Evolutionary conservation across 768 basidiomycete genomes (phyloP).

Genomic region (Kwoniella botswanensis): DNA sequence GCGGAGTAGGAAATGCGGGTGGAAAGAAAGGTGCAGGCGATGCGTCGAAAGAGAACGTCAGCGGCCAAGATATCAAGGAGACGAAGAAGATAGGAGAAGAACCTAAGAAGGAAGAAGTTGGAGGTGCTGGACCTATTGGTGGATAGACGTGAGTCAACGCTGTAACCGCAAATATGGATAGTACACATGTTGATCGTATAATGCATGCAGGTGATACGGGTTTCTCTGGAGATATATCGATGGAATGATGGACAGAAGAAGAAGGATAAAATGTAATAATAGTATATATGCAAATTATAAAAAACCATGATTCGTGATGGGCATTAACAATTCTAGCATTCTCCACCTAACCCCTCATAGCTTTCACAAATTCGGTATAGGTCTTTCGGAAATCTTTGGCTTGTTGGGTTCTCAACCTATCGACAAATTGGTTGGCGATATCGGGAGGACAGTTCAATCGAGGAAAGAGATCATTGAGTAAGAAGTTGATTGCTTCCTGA

Average conservation of each 20-base stretch:
- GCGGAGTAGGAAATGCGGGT: constrained; percentile 25
- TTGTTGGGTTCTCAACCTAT: constrained; percentile 49
- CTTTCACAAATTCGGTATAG: constrained; percentile 57
- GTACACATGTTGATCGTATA: constrained; percentile 18
- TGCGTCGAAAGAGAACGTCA: constrained; percentile 16
- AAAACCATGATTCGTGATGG: constrained; percentile 2
- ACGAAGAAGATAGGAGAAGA: constrained; percentile 53
- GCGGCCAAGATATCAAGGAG: constrained; percentile 43
- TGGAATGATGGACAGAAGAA: constrained; percentile 4
- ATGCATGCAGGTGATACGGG: constrained; percentile 19
- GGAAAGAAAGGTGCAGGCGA: constrained; percentile 29
- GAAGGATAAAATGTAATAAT: constrained; percentile 1
- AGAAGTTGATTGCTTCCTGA: constrained; percentile 79
- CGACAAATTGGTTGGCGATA: constrained; percentile 71
- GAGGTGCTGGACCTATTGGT: constrained; percentile 47
- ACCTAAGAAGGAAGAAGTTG: constrained; percentile 47
- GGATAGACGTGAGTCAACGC: constrained; percentile 36
- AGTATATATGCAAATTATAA: constrained; percentile 21
- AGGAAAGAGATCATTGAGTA: constrained; percentile 79
- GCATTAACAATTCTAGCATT: not conserved
- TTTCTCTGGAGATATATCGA: not conserved
- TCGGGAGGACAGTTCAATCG: constrained; percentile 84
- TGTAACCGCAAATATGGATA: not conserved
- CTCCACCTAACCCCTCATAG: constrained; percentile 36
- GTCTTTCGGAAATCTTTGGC: constrained; percentile 56